A percentile compares a stretch with the other conserved stretches of the same genome.
These are phyloP conservation scores for Cladosporium sp. DNA, from an alignment of 2,329 filamentous ascomycete genomes.

Conservation along the genomic window DNA sequence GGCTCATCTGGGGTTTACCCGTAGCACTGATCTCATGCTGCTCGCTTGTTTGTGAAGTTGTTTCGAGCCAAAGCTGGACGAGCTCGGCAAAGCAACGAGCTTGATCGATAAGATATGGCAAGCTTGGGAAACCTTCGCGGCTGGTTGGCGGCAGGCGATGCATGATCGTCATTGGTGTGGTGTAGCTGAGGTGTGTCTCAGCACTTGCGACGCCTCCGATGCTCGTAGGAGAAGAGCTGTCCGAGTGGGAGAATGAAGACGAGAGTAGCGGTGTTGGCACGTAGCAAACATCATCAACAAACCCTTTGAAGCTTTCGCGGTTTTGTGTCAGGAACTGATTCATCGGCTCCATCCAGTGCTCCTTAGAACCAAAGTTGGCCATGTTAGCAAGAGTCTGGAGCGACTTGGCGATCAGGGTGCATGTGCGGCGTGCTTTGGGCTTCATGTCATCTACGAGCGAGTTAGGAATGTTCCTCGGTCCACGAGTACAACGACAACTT, in stretches of 20 bases:
- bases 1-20: slow-evolving; percentile 28
- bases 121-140: slow-evolving; percentile 84
- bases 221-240: slow-evolving; percentile 23
- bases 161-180: slow-evolving; percentile 86
- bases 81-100: slow-evolving; percentile 79
- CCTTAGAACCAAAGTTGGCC: slow-evolving; percentile 86
- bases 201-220: slow-evolving; percentile 25
- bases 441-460: slow-evolving; percentile 66
- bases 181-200: slow-evolving; percentile 54
- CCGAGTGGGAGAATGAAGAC: slow-evolving; percentile 48
- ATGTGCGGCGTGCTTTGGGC: slow-evolving; percentile 74
- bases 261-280: slow-evolving; percentile 64
- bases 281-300: slow-evolving; percentile 80
- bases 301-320: slow-evolving; percentile 76
- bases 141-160: slow-evolving; percentile 74
- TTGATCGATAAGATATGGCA: slow-evolving; percentile 90
- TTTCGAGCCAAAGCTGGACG: slow-evolving; percentile 73
- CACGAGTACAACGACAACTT: slow-evolving; percentile 19
- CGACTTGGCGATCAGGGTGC: slow-evolving; percentile 89
- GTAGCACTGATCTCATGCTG: slow-evolving; percentile 31
- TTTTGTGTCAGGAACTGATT: slow-evolving; percentile 77
- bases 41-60: slow-evolving; percentile 22
- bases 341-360: slow-evolving; percentile 99
- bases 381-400: slow-evolving; percentile 88
- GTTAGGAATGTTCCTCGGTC: background rate